Evolutionary conservation across 164 flowering plant species (phyloP).

Genomic region (Nymphaea thermarum): DNA sequence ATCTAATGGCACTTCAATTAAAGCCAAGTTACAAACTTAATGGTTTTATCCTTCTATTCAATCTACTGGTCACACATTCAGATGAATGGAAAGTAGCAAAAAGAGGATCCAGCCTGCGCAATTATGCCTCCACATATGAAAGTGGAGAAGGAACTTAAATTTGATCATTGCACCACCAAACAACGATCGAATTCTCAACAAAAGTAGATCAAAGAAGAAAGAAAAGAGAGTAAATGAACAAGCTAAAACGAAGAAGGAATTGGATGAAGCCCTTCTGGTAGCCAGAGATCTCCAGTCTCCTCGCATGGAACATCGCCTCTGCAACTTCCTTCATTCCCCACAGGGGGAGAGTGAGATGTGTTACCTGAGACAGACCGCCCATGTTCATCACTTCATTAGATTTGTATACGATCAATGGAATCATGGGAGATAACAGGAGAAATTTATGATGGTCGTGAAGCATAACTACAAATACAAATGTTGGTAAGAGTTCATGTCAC

Average conservation of each 20-base stretch:
- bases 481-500: no score
- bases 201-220: neutral
- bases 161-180: neutral
- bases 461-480: neutral
- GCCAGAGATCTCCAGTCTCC: neutral
- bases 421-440: slow-evolving; percentile 3
- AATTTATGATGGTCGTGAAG: slow-evolving; percentile 6
- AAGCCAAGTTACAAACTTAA: no score
- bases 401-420: slow-evolving; percentile 7
- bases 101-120: no score
- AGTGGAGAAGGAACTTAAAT: neutral
- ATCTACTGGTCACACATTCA: no score
- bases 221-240: slow-evolving; percentile 1
- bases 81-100: no score
- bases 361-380: neutral
- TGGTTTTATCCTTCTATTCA: no score
- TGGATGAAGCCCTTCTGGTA: neutral
- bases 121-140: neutral
- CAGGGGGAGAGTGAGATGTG: no score
- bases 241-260: neutral
- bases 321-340: no score
- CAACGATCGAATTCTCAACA: neutral
- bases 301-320: no score
- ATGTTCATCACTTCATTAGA: neutral
- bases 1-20: no score